Conservation (phyloP, 2,329 filamentous ascomycete species). For the Colletotrichum eremochloae region DNA sequence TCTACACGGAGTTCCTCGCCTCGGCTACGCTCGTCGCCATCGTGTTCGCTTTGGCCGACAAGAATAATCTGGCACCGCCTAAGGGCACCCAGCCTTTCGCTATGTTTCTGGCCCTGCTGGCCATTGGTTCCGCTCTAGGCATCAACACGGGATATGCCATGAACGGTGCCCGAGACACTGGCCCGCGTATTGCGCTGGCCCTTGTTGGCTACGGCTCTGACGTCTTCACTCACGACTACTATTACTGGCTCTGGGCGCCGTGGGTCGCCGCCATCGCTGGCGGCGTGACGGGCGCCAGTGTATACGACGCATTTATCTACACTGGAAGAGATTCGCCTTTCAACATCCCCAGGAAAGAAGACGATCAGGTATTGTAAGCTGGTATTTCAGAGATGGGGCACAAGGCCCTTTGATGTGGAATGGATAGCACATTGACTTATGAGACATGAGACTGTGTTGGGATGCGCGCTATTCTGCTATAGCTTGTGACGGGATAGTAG, state of each 20-base stretch:
- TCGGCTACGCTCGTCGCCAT: constrained; percentile 53
- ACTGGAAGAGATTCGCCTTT: constrained; percentile 37
- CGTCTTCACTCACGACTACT: constrained; percentile 46
- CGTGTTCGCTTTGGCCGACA: constrained; percentile 54
- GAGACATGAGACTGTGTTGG: not conserved
- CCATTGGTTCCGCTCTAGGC: constrained; percentile 53
- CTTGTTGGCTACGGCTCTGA: constrained; percentile 49
- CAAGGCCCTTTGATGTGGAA: too few relatives aligned
- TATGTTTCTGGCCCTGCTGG: constrained; percentile 52
- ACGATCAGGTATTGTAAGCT: not conserved
- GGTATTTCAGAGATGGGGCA: not conserved
- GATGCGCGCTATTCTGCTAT: not conserved
- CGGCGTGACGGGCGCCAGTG: constrained; percentile 47
- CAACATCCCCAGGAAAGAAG: constrained; percentile 28
- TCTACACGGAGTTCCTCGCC: constrained; percentile 53
- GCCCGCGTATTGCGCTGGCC: constrained; percentile 50
- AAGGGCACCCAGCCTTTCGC: constrained; percentile 55
- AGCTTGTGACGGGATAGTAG: not conserved
- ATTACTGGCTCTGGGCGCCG: constrained; percentile 52
- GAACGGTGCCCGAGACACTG: constrained; percentile 55
- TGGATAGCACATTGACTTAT: not conserved
- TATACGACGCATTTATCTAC: constrained; percentile 51
- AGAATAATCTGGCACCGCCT: constrained; percentile 54
- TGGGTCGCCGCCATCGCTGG: constrained; percentile 48
- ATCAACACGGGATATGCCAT: constrained; percentile 54